Base-by-base conservation (phyloP, 768 basidiomycete genomes). In the Amanita fuliginea region DNA sequence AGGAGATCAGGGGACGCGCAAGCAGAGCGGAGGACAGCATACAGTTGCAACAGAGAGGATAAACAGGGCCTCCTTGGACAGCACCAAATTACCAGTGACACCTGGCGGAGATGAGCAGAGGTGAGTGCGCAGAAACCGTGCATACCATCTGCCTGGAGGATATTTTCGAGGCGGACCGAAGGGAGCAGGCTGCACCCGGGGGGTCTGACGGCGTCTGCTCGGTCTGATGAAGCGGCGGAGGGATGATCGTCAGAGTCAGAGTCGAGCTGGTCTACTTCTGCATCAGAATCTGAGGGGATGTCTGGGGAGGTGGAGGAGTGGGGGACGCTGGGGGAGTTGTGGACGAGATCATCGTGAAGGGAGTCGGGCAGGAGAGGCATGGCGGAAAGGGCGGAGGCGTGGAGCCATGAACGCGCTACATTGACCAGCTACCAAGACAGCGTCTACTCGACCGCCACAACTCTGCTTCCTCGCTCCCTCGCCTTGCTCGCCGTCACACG, bases 21-120 rank as follows among this genome's bases (percentile, higher is more conserved):
- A 39, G 28, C 35, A 30, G 34, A 41, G 21, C 18, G 11, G 33
- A 41, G 42, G 50, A 37, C 46, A 41, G 59, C 71, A 42, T 59
- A 90, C 90, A 34, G 89, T 83, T 42, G 88, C 88, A 52, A 84
- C 67, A 8, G 86, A 81, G 19, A 92, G 64, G 51, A 89, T 63
- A 57, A 83, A 90, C 6, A 81, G 64, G 1, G 80, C 86, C 59
- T 88, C 86, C 56, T 80, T 86, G 10, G 86, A 87, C 62, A 87
- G 67, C 9, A 80, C 76, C 57, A 87, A 68, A 52, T 71, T 75
- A 3, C 77, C 75, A 32, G 75, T 77, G 37, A 77, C 73, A 35
- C 80, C 79, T 81, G 56, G 18, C 21, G 36, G n/a, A 52, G 52
- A 42, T 46, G 28, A 51, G 51, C 45, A 49, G 40, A 37, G 37